These are phyloP conservation scores for Xylaria sp. DNA, from an alignment of 2,329 filamentous ascomycete species.

Conservation along the genomic window DNA sequence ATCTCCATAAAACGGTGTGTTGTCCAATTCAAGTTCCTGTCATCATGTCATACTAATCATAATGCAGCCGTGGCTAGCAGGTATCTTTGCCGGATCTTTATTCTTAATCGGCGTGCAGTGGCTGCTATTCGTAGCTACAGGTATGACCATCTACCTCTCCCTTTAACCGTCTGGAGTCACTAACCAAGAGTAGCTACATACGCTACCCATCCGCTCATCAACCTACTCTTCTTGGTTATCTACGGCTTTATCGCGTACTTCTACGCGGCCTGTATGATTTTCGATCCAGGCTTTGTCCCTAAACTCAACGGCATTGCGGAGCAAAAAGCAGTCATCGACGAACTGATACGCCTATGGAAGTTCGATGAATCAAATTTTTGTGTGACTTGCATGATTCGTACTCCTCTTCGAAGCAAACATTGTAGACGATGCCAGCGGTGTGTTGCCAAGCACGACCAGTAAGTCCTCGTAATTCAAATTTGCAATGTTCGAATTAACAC, in stretches of 20 bases:
- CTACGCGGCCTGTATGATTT: constrained; percentile 85
- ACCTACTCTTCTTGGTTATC: constrained; percentile 76
- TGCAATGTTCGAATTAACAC: constrained; percentile 41
- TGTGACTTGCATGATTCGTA: constrained; percentile 92
- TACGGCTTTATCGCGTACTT: constrained; percentile 82
- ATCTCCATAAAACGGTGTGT: constrained; percentile 87
- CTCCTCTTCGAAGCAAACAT: constrained; percentile 93
- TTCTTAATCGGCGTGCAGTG: constrained; percentile 85
- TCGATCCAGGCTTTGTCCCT: constrained; percentile 92
- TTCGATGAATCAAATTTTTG: constrained; percentile 97
- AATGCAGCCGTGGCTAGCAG: constrained; percentile 85
- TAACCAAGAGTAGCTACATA: constrained; percentile 68
- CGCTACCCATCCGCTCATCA: constrained; percentile 75
- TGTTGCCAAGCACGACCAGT: constrained; percentile 97
- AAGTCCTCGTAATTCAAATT: constrained; percentile 55
- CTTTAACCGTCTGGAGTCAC: constrained; percentile 30
- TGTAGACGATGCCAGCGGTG: constrained; percentile 92
- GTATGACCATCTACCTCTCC: constrained; percentile 57
- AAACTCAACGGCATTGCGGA: constrained; percentile 90
- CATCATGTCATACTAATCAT: constrained; percentile 31
- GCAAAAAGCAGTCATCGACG: constrained; percentile 88
- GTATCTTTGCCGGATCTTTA: constrained; percentile 88
- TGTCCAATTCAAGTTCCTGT: neutral
- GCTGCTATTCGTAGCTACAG: constrained; percentile 77
- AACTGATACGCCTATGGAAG: constrained; percentile 84